A percentile compares a stretch with the other conserved stretches of the same genome.
Evolutionary conservation across 2,329 filamentous ascomycete genomes (phyloP).

Genomic region (Colletotrichum noveboracense): DNA sequence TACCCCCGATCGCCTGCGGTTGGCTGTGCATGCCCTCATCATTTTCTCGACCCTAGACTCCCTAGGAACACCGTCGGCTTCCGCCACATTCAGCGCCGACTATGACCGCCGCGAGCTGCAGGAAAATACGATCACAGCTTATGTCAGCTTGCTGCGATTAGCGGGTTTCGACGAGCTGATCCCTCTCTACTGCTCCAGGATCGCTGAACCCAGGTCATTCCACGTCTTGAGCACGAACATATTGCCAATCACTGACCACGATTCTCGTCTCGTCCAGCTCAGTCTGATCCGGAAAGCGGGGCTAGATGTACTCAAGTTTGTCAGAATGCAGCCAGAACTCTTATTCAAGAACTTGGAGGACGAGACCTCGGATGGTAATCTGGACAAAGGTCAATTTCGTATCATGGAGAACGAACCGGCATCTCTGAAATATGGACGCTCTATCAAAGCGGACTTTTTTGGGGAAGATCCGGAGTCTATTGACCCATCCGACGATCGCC

Average conservation of each 20-base stretch:
- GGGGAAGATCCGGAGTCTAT: slow-evolving; percentile 61
- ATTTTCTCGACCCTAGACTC: slow-evolving; percentile 72
- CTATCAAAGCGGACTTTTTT: slow-evolving; percentile 75
- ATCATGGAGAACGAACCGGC: slow-evolving; percentile 56
- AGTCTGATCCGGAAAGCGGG: slow-evolving; percentile 76
- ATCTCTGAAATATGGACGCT: slow-evolving; percentile 62
- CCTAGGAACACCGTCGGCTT: slow-evolving; percentile 43
- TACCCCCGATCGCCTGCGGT: slow-evolving; percentile 69
- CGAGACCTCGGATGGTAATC: slow-evolving; percentile 27
- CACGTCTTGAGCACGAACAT: slow-evolving; percentile 78
- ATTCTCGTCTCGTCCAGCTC: slow-evolving; percentile 72
- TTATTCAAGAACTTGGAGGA: slow-evolving; percentile 54
- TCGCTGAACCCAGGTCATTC: slow-evolving; percentile 69
- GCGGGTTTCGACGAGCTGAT: slow-evolving; percentile 78
- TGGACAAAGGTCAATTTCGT: slow-evolving; percentile 51
- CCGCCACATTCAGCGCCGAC: slow-evolving; percentile 39
- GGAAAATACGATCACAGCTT: slow-evolving; percentile 81
- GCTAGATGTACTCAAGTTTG: slow-evolving; percentile 75
- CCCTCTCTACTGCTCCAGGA: slow-evolving; percentile 85
- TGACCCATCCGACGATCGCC: slow-evolving; percentile 67
- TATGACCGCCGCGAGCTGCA: slow-evolving; percentile 52
- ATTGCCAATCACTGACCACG: slow-evolving; percentile 70
- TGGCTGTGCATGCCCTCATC: slow-evolving; percentile 70
- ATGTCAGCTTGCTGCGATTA: slow-evolving; percentile 79
- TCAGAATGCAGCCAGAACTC: slow-evolving; percentile 69